Percentiles rank a stretch among this genome's conserved stretches.
Conservation (phyloP, 2,329 filamentous ascomycete genomes). For the Cytospora paraplurivora region DNA sequence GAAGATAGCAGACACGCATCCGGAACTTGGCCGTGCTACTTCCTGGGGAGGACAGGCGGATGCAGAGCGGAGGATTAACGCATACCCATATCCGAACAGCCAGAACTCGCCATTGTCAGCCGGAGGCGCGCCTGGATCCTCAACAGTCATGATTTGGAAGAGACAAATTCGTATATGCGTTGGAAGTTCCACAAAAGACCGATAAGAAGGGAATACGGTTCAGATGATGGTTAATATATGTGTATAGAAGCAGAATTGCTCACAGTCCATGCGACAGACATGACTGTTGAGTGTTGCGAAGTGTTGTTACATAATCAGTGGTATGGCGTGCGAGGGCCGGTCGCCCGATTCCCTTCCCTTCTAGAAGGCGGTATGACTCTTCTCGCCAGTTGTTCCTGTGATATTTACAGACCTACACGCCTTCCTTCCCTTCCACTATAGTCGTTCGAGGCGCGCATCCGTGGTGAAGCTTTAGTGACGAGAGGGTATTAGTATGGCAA, state of each 20-base stretch:
- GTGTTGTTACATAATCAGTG: not conserved
- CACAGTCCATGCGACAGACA: not conserved
- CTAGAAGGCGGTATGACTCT: not conserved
- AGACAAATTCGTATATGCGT: no score
- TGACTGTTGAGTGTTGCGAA: not conserved
- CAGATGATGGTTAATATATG: not conserved
- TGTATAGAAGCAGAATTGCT: not conserved
- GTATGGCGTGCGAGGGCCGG: not conserved
- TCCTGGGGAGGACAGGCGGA: not conserved
- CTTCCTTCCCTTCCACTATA: not conserved
- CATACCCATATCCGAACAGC: conserved; percentile 94
- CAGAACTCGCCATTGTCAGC: conserved; percentile 70
- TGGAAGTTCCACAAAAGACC: not conserved
- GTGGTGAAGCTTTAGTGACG: not conserved
- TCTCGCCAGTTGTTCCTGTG: not conserved
- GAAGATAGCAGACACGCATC: not conserved
- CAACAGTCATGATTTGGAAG: conserved; percentile 41
- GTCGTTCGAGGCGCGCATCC: not conserved
- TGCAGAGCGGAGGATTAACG: conserved; percentile 19
- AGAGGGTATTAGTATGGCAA: not conserved
- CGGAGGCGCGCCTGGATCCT: conserved; percentile 32
- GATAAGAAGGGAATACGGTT: not conserved
- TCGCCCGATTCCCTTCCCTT: not conserved
- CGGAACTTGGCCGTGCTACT: not conserved
- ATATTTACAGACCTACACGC: not conserved